A percentile compares a stretch with the other conserved stretches of the same genome.
These are phyloP conservation scores for Penicillium sp. DNA, from an alignment of 2,329 filamentous ascomycete species.

Conservation along the genomic window DNA sequence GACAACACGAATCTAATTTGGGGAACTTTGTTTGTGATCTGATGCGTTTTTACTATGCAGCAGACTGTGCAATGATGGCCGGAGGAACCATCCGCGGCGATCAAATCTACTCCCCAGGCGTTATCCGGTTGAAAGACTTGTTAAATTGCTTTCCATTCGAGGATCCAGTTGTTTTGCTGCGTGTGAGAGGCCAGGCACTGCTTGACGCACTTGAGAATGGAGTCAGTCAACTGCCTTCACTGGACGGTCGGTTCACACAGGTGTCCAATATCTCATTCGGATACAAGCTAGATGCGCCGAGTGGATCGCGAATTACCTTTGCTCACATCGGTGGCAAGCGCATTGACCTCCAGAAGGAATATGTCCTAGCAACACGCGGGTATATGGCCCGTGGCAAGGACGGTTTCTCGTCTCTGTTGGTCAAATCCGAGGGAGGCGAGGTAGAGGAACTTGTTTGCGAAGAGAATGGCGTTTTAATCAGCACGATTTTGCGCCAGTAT, in stretches of 20 bases:
- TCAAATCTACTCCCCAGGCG: conserved; percentile 82
- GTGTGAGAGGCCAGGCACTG: conserved; percentile 71
- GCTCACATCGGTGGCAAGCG: conserved; percentile 65
- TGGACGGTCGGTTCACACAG: conserved; percentile 84
- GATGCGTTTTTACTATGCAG: conserved; percentile 80
- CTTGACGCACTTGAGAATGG: conserved; percentile 83
- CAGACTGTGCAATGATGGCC: conserved; percentile 84
- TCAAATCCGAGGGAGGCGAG: conserved; percentile 73
- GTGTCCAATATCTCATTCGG: conserved; percentile 80
- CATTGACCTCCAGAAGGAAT: conserved; percentile 66
- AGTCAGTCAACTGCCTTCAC: conserved; percentile 76
- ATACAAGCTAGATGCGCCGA: conserved; percentile 67
- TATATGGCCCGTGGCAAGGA: conserved; percentile 92
- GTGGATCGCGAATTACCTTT: conserved; percentile 66
- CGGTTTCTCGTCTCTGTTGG: conserved; percentile 77
- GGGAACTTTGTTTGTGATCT: conserved; percentile 92
- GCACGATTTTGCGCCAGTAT: conserved; percentile 84
- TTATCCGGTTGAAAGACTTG: conserved; percentile 79
- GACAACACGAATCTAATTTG: conserved; percentile 77
- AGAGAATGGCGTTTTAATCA: conserved; percentile 85
- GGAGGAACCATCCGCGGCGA: conserved; percentile 85
- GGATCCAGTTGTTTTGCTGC: conserved; percentile 46
- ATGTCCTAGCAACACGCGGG: conserved; percentile 76
- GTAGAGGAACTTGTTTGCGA: conserved; percentile 81
- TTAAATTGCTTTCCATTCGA: conserved; percentile 86